Evolutionary conservation across 495 filamentous ascomycete species (phyloP).

Genomic region (Cercophora sp.): DNA sequence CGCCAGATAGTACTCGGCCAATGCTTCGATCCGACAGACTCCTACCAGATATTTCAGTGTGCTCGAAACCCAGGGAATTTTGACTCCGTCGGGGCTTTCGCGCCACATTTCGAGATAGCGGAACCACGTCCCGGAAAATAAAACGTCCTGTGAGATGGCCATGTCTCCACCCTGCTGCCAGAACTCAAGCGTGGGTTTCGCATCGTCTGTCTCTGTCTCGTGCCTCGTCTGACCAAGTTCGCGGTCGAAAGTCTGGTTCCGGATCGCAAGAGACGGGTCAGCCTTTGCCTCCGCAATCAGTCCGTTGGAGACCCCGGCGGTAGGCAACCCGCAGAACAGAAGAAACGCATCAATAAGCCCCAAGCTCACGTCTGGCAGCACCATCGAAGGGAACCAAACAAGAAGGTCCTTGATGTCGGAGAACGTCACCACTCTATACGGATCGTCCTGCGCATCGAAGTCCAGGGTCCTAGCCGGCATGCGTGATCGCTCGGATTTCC

Average conservation of each 20-base stretch:
- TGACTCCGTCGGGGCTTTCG: conserved; percentile 20
- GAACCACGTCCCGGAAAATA: conserved; percentile 41
- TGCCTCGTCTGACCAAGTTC: not conserved
- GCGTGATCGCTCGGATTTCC: conserved; percentile 41
- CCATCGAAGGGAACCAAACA: conserved; percentile 43
- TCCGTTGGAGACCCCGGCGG: conserved; percentile 24
- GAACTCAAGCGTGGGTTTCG: conserved; percentile 32
- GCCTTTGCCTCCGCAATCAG: conserved; percentile 14
- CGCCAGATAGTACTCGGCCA: conserved; percentile 71
- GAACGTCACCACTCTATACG: conserved; percentile 71
- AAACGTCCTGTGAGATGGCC: conserved; percentile 30
- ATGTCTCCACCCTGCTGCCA: conserved; percentile 30
- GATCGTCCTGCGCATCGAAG: conserved; percentile 67
- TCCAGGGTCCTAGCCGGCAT: conserved; percentile 64
- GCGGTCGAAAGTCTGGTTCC: conserved; percentile 9
- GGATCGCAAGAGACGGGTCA: conserved; percentile 37
- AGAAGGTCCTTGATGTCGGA: conserved; percentile 68
- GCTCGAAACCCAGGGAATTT: conserved; percentile 47
- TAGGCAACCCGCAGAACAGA: conserved; percentile 66
- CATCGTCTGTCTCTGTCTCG: conserved; percentile 7
- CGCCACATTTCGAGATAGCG: conserved; percentile 27
- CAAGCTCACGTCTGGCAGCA: conserved; percentile 31
- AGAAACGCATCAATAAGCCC: conserved; percentile 63
- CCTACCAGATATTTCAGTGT: conserved; percentile 55
- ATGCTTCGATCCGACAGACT: conserved; percentile 37